Base-by-base conservation (phyloP, 2,329 filamentous ascomycete genomes). In the Colletotrichum eleusines region DNA sequence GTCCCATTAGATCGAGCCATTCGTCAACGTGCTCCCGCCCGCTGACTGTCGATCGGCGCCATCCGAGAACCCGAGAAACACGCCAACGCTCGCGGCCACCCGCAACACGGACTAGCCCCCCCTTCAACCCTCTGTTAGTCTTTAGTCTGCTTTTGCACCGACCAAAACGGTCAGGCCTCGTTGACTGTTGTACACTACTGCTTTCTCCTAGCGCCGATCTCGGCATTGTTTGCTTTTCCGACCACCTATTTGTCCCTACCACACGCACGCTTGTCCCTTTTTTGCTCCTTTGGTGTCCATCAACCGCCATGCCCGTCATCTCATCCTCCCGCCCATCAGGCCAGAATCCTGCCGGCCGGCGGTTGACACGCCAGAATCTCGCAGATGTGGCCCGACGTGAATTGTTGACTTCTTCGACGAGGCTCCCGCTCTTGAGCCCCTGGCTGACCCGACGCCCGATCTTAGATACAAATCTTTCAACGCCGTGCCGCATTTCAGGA, bases 1-100 rank as follows among this genome's bases (percentile, higher is more conserved):
- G 57, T n/a, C 64, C 68, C 44, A 59, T 68, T 38, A 71, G 33
- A 59, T 63, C 58, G 68, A 64, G 68, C 68, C 58, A 54, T 68
- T 68, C 26, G 51, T 28, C 68, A 59, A 63, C 68, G 51, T 71
- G 68, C 68, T 68, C 64, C 40, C 53, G n/a, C 14, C 66, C 48
- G 62, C 62, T 66, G 67, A 66, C 63, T 16, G 31, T 44, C 42
- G 35, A 42, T 54, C 26, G 23, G 42, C 54, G 18, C n/a, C 35
- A 23, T 44, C 62, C 66, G 62, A 54, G 33, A 61, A 35, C 26
- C 64, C 55, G 55, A 60, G 64, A 54, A 23, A 54, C 61, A 33
- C 20, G 16, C 33, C 61, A 28, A 50, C 48, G 14, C 26, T 31
- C 16, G 26, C 26, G 16, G 23, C 48, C 26, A 31, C 31, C 48